Evolutionary conservation across 1,139 yeast species (phyloP).

Genomic region (Yamadazyma aaseri): DNA sequence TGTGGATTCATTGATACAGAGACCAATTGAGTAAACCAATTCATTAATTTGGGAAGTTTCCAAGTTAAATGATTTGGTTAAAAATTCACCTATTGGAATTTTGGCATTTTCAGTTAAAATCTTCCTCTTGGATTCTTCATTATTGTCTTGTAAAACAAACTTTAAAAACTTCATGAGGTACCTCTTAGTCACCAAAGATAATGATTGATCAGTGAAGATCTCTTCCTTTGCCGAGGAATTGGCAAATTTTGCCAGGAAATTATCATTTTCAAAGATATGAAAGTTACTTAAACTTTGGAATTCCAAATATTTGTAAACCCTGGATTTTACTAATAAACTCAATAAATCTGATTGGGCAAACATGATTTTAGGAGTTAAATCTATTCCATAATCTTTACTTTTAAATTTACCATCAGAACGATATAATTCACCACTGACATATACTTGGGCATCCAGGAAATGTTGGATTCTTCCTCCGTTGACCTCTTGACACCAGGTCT

Average conservation of each 20-base stretch:
- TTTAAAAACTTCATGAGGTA: constrained; percentile 89
- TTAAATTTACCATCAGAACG: constrained; percentile 39
- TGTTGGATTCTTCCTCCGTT: constrained; percentile 48
- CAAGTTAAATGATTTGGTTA: constrained; percentile 64
- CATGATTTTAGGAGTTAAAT: constrained; percentile 82
- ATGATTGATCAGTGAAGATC: constrained; percentile 84
- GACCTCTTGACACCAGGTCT: constrained; percentile 75
- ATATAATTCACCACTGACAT: constrained; percentile 58
- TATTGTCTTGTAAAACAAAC: constrained; percentile 72
- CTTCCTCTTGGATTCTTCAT: constrained; percentile 42
- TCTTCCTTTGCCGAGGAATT: constrained; percentile 75
- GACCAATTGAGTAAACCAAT: constrained; percentile 80
- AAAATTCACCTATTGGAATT: constrained; percentile 57
- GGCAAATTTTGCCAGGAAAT: constrained; percentile 74
- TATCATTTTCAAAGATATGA: constrained; percentile 89
- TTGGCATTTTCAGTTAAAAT: constrained; percentile 56
- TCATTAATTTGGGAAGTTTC: constrained; percentile 77
- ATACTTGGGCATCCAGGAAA: constrained; percentile 62
- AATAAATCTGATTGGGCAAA: constrained; percentile 87
- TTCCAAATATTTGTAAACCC: constrained; percentile 89
- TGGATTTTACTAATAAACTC: constrained; percentile 71
- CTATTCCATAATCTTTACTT: constrained; percentile 81
- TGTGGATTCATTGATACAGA: constrained; percentile 60
- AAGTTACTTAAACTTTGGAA: constrained; percentile 86
- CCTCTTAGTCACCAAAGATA: constrained; percentile 76